Base-by-base conservation (phyloP, 2,329 filamentous ascomycete species). In the Nigrograna mackinnonii region DNA sequence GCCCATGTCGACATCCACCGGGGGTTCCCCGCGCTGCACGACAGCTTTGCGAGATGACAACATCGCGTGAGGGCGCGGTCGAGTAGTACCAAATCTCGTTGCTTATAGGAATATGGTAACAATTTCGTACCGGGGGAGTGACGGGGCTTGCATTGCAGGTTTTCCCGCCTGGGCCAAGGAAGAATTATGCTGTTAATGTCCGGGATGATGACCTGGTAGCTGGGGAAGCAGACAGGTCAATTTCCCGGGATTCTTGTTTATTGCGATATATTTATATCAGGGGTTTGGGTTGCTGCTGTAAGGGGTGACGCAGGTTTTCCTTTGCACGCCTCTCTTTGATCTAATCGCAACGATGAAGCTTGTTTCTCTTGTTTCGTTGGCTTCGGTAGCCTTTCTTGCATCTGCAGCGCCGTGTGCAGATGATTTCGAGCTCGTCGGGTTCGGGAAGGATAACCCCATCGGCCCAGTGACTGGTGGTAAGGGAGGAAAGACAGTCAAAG, bases 371-470 rank as follows among this genome's bases (percentile, higher is more conserved):
- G 22, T 57, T 28, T 47, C 51, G 4, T 37, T 60, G 14, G 41
- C 51, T 5, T 43, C 58, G 9, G 31, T 46, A 17, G 41, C 53
- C 5, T 41, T 58, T 9, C 32, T 46, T 17, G 48, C 50, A 32
- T 43, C 52, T 13, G 52, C 61, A 22, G 35, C 35, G 2, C 61
- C 60, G 2, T 38, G 54, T 22, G 49, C 44, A 26, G 28, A 31
- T 16, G 55, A 62, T 41, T 67, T 60, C 41, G 44, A 44, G 21
- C 59, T 66, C 6, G 60, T 60, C 12, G 64, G 62, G 6, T 66
- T 58, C 37, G 62, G 46, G 20, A 66, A 64, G 43, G 59, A 65
- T 35, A 67, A 67, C 28, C 64, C 61, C 16, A 44, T 65, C 24
- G 62, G 62, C 12, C 39, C 60, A 17, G 66, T 63, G 2, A 66